Conservation (phyloP, 2,329 filamentous ascomycete genomes). For the Fusarium poae region DNA sequence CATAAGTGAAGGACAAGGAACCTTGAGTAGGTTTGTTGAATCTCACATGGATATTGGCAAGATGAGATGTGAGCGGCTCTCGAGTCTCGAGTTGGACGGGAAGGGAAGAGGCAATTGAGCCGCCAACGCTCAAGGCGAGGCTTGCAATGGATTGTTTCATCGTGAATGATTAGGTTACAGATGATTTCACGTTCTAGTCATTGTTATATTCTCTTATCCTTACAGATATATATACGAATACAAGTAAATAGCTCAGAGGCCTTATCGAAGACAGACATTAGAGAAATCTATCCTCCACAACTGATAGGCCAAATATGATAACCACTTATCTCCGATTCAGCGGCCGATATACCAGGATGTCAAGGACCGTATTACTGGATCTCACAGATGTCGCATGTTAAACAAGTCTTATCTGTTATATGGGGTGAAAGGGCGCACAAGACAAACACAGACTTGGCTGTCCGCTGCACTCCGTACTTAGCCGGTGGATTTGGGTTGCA, state of each 20-base stretch:
- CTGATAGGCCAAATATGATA: neutral
- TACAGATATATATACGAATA: neutral
- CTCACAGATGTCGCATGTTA: too few relatives aligned
- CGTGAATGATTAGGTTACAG: neutral
- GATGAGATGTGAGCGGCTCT: conserved; percentile 4
- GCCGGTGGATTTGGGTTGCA: conserved; percentile 3
- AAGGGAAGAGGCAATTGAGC: conserved; percentile 4
- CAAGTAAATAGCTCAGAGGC: neutral
- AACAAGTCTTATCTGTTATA: neutral
- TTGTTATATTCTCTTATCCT: fast-evolving
- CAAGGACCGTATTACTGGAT: neutral
- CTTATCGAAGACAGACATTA: neutral
- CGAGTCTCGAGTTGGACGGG: neutral
- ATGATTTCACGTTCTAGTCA: neutral
- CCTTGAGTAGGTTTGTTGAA: neutral
- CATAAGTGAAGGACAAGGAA: conserved; percentile 10
- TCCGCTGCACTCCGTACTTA: neutral
- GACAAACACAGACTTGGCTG: neutral
- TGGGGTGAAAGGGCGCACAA: neutral
- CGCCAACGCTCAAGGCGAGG: neutral
- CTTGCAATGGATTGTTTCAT: conserved; percentile 11
- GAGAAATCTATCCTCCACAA: neutral
- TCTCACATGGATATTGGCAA: conserved; percentile 4
- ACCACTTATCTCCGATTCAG: neutral
- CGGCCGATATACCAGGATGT: neutral